Percentiles rank a stretch among this genome's conserved stretches.
These are phyloP conservation scores for Cystofilobasidium ferigula DNA, from an alignment of 768 basidiomycete genomes.

Conservation along the genomic window DNA sequence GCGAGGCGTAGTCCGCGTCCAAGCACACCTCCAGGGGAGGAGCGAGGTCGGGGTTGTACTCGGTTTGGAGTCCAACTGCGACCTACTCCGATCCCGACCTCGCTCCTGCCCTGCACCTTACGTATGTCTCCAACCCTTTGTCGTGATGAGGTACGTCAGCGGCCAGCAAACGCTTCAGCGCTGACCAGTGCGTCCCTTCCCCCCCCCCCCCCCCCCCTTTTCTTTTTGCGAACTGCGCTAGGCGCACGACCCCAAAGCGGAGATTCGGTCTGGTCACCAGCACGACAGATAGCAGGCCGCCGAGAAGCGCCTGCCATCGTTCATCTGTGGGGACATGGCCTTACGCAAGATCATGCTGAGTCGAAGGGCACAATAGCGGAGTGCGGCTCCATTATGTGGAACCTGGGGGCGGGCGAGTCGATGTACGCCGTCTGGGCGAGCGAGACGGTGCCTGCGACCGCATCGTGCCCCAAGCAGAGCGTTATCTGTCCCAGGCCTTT, in stretches of 20 bases:
- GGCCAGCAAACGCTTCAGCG: slow-evolving; percentile 25
- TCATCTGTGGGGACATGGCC: background rate
- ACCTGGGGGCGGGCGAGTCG: slow-evolving; percentile 1
- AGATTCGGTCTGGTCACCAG: slow-evolving; percentile 26
- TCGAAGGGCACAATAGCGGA: background rate
- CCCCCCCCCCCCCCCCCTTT: slow-evolving; percentile 2
- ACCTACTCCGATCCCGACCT: slow-evolving; percentile 28
- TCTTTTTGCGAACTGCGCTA: slow-evolving; percentile 11
- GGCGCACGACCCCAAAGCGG: slow-evolving; percentile 1
- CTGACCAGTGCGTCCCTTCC: slow-evolving; percentile 28
- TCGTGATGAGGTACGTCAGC: slow-evolving; percentile 31
- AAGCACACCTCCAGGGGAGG: slow-evolving; percentile 29
- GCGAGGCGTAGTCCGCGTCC: slow-evolving; percentile 36
- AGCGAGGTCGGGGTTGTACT: no score
- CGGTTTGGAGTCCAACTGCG: no score
- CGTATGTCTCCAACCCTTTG: slow-evolving; percentile 34
- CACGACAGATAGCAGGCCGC: slow-evolving; percentile 22
- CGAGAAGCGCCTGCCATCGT: slow-evolving; percentile 9
- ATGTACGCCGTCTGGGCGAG: no score
- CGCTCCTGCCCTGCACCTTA: slow-evolving; percentile 40
- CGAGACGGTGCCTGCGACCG: no score
- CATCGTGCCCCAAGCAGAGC: no score
- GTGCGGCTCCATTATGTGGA: background rate
- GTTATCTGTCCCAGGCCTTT: no score
- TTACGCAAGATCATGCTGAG: background rate